These are phyloP conservation scores for Paramecium pentaurelia DNA, from an alignment of 73 alveolate species.

Conservation along the genomic window DNA sequence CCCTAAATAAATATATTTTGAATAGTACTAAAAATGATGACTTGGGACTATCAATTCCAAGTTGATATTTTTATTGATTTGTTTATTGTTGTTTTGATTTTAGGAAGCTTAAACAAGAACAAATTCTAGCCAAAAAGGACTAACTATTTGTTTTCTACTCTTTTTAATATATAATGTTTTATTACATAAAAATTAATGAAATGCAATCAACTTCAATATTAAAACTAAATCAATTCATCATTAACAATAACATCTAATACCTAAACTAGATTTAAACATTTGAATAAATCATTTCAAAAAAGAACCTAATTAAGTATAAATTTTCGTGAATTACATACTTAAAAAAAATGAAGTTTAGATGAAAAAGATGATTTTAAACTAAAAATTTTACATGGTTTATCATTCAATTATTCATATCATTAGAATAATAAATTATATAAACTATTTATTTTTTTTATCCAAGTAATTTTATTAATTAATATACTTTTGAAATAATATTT, in stretches of 20 bases:
- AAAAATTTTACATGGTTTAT: too few relatives aligned
- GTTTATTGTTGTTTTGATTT: not conserved
- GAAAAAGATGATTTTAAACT: not conserved
- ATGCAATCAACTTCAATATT: not conserved
- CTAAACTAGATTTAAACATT: not conserved
- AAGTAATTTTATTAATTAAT: too few relatives aligned
- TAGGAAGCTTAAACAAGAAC: not conserved
- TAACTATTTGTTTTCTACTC: not conserved
- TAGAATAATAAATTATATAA: not conserved
- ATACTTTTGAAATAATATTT: too few relatives aligned
- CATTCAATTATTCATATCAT: not conserved
- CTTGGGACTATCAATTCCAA: constrained; percentile 41
- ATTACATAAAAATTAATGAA: not conserved
- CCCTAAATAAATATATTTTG: not conserved
- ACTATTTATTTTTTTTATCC: not conserved
- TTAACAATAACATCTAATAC: not conserved
- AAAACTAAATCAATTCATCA: not conserved
- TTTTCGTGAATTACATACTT: too few relatives aligned
- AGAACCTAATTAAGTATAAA: not conserved
- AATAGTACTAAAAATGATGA: not conserved
- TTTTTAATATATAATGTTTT: not conserved
- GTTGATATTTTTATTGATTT: not conserved
- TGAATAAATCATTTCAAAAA: not conserved
- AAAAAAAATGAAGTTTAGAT: not conserved
- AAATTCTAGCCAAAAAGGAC: not conserved